phyloP scores from a whole-genome alignment of 2,329 filamentous ascomycete genomes.

The Allantophomopsis lycopodina region DNA sequence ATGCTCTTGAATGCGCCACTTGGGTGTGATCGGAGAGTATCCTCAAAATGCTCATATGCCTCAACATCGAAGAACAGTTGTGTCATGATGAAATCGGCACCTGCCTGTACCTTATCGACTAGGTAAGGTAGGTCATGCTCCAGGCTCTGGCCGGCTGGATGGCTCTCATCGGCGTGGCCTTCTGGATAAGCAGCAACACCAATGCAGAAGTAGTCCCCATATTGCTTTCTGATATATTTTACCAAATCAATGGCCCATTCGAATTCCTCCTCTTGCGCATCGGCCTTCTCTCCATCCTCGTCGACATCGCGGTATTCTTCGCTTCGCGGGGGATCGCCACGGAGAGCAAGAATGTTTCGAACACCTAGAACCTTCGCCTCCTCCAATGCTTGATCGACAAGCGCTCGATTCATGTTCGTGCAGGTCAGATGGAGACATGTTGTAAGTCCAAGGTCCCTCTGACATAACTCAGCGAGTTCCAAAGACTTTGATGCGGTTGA shows the following conservation, averaged over 20 bases:
- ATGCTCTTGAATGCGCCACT: slow-evolving; percentile 77
- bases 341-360: slow-evolving; percentile 81
- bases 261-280: slow-evolving; percentile 57
- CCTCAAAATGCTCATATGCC: slow-evolving; percentile 72
- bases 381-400: slow-evolving; percentile 81
- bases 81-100: slow-evolving; percentile 97
- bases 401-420: slow-evolving; percentile 83
- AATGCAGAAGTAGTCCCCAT: slow-evolving; percentile 93
- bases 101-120: slow-evolving; percentile 79
- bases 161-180: slow-evolving; percentile 82
- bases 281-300: slow-evolving; percentile 37
- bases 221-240: slow-evolving; percentile 68
- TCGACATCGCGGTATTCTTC: slow-evolving; percentile 70
- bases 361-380: slow-evolving; percentile 85
- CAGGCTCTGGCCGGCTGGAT: slow-evolving; percentile 54
- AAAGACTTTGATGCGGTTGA: slow-evolving; percentile 84
- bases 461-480: slow-evolving; percentile 88
- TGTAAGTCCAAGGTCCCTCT: slow-evolving; percentile 80
- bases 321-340: slow-evolving; percentile 80
- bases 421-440: slow-evolving; percentile 95
- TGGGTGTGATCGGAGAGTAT: slow-evolving; percentile 60
- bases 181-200: slow-evolving; percentile 93
- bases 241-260: slow-evolving; percentile 83
- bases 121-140: slow-evolving; percentile 81
- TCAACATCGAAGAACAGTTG: slow-evolving; percentile 90